These are phyloP conservation scores for Jamesozyma gamospora DNA, from an alignment of 805 yeast genomes.

Conservation along the genomic window DNA sequence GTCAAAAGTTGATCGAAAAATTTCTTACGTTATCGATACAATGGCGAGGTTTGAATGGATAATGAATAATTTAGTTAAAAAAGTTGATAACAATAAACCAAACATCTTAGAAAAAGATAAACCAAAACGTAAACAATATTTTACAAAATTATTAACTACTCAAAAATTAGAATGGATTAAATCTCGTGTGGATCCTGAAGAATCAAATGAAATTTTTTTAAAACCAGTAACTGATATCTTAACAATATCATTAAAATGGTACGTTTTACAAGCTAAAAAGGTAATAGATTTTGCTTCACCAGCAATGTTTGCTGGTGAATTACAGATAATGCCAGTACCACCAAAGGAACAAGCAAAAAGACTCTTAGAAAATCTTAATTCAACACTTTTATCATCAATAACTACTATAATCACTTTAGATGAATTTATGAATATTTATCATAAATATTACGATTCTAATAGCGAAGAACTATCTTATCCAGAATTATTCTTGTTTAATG, in stretches of 20 bases:
- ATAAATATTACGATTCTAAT: conserved; percentile 14
- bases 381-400: conserved; percentile 12
- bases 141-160: conserved; percentile 16
- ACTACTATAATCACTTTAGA: conserved; percentile 13
- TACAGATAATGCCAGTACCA: conserved; percentile 17
- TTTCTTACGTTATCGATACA: conserved; percentile 15
- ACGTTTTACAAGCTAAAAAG: conserved; percentile 16
- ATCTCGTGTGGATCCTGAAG: conserved; percentile 6
- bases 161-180: conserved; percentile 19
- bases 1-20: conserved; percentile 14
- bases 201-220: conserved; percentile 8
- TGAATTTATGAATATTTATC: conserved; percentile 12
- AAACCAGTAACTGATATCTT: conserved; percentile 15
- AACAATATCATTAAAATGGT: conserved; percentile 18
- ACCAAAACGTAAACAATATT: conserved; percentile 12
- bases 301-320: conserved; percentile 7
- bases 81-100: conserved; percentile 2
- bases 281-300: conserved; percentile 21
- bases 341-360: conserved; percentile 17
- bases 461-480: conserved; percentile 15
- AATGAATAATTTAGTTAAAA: conserved; percentile 9
- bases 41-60: conserved; percentile 18
- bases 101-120: neutral
- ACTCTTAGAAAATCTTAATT: conserved; percentile 16
- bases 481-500: conserved; percentile 19